Conservation (phyloP, 495 filamentous ascomycete species). For the Talaromyces adpressus region DNA sequence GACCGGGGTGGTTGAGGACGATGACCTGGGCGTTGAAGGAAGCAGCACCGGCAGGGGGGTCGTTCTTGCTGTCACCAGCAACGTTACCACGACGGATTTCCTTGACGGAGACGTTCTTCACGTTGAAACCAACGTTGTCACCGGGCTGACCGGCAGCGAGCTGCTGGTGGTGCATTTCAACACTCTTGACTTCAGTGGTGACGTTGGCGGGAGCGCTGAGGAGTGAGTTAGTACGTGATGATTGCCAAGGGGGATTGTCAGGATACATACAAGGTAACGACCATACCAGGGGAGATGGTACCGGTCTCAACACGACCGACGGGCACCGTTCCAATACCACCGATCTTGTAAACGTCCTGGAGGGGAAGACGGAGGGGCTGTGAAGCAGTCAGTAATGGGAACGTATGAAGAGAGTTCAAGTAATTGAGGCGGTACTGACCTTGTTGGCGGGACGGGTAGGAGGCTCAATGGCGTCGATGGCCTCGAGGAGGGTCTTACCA, state of each 20-base stretch:
- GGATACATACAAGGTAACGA: constrained; percentile 57
- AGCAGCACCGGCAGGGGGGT: constrained; percentile 81
- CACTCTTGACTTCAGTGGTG: constrained; percentile 99
- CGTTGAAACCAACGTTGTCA: constrained; percentile 99
- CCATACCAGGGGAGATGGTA: constrained; percentile 95
- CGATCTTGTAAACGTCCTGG: constrained; percentile 99
- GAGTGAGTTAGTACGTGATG: not conserved
- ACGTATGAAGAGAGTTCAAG: not conserved
- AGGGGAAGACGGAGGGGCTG: constrained; percentile 96
- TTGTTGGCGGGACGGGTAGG: constrained; percentile 77
- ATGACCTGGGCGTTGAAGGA: constrained; percentile 99
- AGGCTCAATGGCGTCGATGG: constrained; percentile 93
- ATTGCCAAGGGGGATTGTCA: constrained; percentile 29
- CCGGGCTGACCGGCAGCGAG: constrained; percentile 91
- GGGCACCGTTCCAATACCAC: constrained; percentile 98
- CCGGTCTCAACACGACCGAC: constrained; percentile 99
- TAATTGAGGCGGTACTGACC: not conserved
- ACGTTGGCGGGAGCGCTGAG: constrained; percentile 80
- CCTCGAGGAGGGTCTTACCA: constrained; percentile 98
- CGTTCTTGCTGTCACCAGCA: constrained; percentile 99
- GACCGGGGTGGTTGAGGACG: constrained; percentile 99
- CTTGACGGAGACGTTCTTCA: constrained; percentile 99
- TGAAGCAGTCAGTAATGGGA: constrained; percentile 46
- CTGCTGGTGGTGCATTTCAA: constrained; percentile 99
- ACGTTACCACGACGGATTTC: constrained; percentile 99